Conservation (phyloP, 1,284 basidiomycete species). For the Gymnopus androsaceus region DNA sequence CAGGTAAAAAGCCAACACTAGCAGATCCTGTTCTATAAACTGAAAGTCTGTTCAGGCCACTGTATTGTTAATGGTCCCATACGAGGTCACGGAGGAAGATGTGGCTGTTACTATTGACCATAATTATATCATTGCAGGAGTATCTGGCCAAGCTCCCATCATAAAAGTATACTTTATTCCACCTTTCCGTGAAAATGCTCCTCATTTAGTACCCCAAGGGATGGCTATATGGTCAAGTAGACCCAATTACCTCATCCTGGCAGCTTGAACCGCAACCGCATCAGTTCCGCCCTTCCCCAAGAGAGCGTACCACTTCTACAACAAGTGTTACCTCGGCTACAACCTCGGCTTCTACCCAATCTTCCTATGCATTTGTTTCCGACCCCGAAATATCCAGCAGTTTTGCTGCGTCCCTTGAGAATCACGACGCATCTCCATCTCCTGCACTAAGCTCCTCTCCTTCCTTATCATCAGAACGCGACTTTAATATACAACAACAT, state of each 20-base stretch:
- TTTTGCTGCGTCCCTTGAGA: constrained; percentile 77
- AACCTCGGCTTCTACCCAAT: constrained; percentile 67
- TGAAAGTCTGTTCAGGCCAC: constrained; percentile 57
- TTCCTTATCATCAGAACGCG: constrained; percentile 29
- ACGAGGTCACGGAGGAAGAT: constrained; percentile 69
- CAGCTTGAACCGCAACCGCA: constrained; percentile 69
- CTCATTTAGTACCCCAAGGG: constrained; percentile 45
- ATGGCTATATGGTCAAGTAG: constrained; percentile 65
- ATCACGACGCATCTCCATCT: constrained; percentile 58
- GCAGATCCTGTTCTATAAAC: not conserved
- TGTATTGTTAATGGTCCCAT: constrained; percentile 72
- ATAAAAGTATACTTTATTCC: constrained; percentile 55
- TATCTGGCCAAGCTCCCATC: constrained; percentile 64
- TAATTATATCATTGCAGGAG: constrained; percentile 68
- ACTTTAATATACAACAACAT: constrained; percentile 21
- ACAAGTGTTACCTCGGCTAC: constrained; percentile 44
- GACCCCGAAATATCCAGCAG: constrained; percentile 79
- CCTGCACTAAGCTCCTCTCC: constrained; percentile 60
- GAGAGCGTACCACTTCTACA: constrained; percentile 73
- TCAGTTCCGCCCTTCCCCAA: constrained; percentile 40
- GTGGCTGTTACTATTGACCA: constrained; percentile 70
- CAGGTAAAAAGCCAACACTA: constrained; percentile 44
- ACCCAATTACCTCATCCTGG: constrained; percentile 67
- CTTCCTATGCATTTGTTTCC: constrained; percentile 76
- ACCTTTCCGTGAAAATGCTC: constrained; percentile 8